Base-by-base conservation (phyloP, 257 asterid species). In the Solanum sitiens region DNA sequence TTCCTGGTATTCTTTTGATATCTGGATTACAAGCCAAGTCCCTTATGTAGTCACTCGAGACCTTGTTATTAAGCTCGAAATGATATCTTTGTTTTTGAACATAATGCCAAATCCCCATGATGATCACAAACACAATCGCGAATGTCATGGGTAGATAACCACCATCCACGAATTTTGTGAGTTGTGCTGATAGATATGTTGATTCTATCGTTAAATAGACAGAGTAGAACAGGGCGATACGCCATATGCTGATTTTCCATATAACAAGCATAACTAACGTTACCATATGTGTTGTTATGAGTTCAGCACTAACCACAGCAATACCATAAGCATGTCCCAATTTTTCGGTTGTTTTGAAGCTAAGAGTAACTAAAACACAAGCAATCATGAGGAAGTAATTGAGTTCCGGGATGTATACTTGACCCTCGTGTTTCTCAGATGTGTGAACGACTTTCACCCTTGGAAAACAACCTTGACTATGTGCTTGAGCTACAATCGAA, bases 261-360 rank as follows among this genome's bases (percentile, higher is more conserved):
- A 95, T 87, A 68, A 93, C 73, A 4, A 92, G 83, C 98, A 94
- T 95, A 18, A 95, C 92, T 32, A 95, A 33, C 23, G 95, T 90
- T 0, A 94, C 90, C 32, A 95, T 61, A 11, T 71, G 30, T 4
- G 97, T 93, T 11, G 98, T 95, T 72, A 95, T 93, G n/a, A 93
- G 40, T 94, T 94, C 94, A 14, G 93, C 98, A 13, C 93, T 91
- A 27, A 94, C 94, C 14, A 94, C 97, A 6, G 96, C 98, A 12
- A 94, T 92, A 27, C 98, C 98, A 40, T 95, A 94, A 33, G 98
- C 98, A 85, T 94, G 42, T 25, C 98, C 96, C 5, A 95, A 91
- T 45, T 92, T 91, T 7, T 88, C 93, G 0, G 98, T 93, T 32
- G 96, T 89, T 71, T 86, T 93, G 91, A 95, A 95, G 27, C 88